These are phyloP conservation scores for Hanseniaspora thailandica DNA, from an alignment of 805 yeast genomes.

Conservation along the genomic window DNA sequence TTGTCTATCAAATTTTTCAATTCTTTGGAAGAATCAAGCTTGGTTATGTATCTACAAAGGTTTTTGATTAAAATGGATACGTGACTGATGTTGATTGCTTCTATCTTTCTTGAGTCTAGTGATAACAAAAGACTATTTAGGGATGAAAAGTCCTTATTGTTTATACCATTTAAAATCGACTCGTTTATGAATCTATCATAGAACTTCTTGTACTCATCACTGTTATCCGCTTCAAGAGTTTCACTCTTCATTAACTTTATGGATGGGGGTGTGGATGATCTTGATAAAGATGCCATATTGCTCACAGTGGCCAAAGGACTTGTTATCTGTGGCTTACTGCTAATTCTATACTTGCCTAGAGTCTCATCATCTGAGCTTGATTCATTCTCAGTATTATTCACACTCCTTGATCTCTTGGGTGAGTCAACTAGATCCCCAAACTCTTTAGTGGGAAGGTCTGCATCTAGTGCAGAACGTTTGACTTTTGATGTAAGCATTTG, in stretches of 20 bases:
- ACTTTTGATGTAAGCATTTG: constrained; percentile 7
- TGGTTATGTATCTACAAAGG: constrained; percentile 53
- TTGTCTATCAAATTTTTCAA: constrained; percentile 47
- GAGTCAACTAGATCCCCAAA: constrained; percentile 2
- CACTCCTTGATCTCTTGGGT: constrained; percentile 10
- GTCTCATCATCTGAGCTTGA: constrained; percentile 7
- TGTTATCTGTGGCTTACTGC: not conserved
- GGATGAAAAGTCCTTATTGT: not conserved
- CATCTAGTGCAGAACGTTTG: constrained; percentile 13
- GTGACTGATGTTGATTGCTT: constrained; percentile 1
- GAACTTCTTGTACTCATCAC: constrained; percentile 5
- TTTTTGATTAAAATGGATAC: constrained; percentile 39
- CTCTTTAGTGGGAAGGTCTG: constrained; percentile 5
- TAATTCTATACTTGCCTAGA: not conserved
- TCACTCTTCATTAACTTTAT: constrained; percentile 1
- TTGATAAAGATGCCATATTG: constrained; percentile 4
- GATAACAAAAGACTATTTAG: not conserved
- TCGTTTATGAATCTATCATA: constrained; percentile 6
- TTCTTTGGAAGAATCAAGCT: constrained; percentile 45
- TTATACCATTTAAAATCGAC: not conserved
- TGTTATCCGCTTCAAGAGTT: not conserved
- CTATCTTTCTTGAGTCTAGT: not conserved
- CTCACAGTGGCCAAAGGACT: constrained; percentile 7
- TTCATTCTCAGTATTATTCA: not conserved
- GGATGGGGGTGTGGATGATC: constrained; percentile 13